phyloP scores from a whole-genome alignment of 2,329 filamentous ascomycete genomes.

The Lasiodiplodia sp. region DNA sequence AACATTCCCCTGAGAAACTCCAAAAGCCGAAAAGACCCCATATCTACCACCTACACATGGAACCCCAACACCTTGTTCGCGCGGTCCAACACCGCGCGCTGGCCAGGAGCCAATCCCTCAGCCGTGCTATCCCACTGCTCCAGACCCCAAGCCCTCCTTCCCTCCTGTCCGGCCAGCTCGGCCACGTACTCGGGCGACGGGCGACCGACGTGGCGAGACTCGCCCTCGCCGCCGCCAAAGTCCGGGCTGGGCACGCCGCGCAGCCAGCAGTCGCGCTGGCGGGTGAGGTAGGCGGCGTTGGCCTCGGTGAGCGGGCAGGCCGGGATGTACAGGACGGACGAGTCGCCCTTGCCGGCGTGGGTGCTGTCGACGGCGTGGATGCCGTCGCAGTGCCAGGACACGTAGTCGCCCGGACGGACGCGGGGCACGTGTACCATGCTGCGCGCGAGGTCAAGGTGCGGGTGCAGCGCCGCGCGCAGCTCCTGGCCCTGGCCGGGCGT shows the following conservation, averaged over 20 bases:
- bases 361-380: conserved; percentile 85
- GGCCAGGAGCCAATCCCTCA: neutral
- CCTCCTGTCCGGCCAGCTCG: conserved; percentile 53
- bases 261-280: conserved; percentile 75
- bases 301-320: conserved; percentile 79
- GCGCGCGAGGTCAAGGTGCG: conserved; percentile 70
- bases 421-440: conserved; percentile 76
- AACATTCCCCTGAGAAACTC: too few relatives aligned
- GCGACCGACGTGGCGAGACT: conserved; percentile 58
- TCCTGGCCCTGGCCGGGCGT: conserved; percentile 74
- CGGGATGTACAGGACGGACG: conserved; percentile 88
- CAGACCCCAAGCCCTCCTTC: conserved; percentile 63
- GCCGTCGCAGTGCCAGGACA: conserved; percentile 80
- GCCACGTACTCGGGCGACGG: conserved; percentile 49
- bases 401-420: conserved; percentile 76
- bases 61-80: conserved; percentile 27
- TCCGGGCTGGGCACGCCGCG: conserved; percentile 61
- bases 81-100: conserved; percentile 5
- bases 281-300: conserved; percentile 74
- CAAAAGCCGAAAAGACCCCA: neutral
- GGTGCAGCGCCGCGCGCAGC: conserved; percentile 68
- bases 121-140: conserved; percentile 52
- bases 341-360: conserved; percentile 75
- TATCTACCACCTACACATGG: neutral
- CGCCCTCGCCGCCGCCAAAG: conserved; percentile 68